Evolutionary conservation across 2,329 filamentous ascomycete species (phyloP), one percentile per base, ranked within the genome.

Genomic region (Pseudogymnoascus sp.): DNA sequence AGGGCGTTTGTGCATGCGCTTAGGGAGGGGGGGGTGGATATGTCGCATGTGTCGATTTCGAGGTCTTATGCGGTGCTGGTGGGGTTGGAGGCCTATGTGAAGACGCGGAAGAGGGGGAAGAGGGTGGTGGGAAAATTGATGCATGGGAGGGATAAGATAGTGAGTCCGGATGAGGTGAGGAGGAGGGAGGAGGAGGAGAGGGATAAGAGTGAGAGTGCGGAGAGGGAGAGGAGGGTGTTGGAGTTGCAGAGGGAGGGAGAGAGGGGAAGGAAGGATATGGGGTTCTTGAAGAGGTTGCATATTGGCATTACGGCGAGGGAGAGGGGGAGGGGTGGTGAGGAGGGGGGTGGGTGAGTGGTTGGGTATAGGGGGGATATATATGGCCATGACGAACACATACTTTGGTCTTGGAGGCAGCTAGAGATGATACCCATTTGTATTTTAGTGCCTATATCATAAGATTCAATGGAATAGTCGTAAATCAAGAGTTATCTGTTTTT

Each of bases 21-120:
- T 4, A 85, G 87, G 68, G 85, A 87, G 0, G 83, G 83, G 33
- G 89, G 89, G 1, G 91, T 88, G 0, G 92, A 97, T 74, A 89
- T 93, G 83, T 85, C 82, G 13, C 87, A 84, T 26, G 86, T 96
- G 10, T 89, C 86, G 17, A 89, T 96, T 53, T 91, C 87, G 44
- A 87, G 91, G 69, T 88, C 88, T 1, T 96, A 96, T 71, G 87
- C 89, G 0, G 86, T 96, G 0, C 80, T 96, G 0, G 83, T 93
- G 0, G 93, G 93, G 0, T 79, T 96, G 4, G 92, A 96, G 77
- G 83, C 86, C 13, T 96, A 96, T 71, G 77, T 88, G 60, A 86
- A 86, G 69, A 87, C 87, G 11, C 84, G 87, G 60, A 63, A 63
- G 64, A 86, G 86, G 71, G 81, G 88, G 35, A 89, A 88, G 75